Conservation (phyloP, 2,329 filamentous ascomycete species). For the Aspergillus uvarum region DNA sequence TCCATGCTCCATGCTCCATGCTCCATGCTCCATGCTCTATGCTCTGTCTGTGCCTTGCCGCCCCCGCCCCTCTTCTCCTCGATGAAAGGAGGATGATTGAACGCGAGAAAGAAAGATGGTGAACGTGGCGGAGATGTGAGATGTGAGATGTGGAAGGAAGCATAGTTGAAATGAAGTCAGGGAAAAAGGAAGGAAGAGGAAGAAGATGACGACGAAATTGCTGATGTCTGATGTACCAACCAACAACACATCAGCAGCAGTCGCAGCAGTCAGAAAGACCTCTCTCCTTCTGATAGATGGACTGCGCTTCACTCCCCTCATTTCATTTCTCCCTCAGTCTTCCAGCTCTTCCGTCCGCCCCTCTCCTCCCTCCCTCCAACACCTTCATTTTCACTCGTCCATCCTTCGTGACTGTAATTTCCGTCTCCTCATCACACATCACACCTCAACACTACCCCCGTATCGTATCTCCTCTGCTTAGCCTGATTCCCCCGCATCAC, state of each 20-base stretch:
- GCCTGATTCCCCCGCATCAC: not conserved
- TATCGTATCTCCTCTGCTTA: not conserved
- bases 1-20: too few relatives aligned
- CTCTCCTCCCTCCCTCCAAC: not conserved
- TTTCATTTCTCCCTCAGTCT: not conserved
- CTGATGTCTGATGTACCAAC: not conserved
- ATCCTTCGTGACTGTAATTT: slow-evolving; percentile 9
- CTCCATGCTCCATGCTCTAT: too few relatives aligned
- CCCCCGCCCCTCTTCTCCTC: not conserved
- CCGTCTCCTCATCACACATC: slow-evolving; percentile 1
- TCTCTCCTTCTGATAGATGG: slow-evolving; percentile 3
- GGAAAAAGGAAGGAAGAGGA: not conserved
- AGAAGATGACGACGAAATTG: not conserved
- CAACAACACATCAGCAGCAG: not conserved
- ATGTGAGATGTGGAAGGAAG: not conserved
- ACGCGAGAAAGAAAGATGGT: not conserved
- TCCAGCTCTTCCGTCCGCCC: too few relatives aligned
- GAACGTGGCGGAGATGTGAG: too few relatives aligned
- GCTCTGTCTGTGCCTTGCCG: slow-evolving; percentile 35
- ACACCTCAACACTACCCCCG: not conserved
- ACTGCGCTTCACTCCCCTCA: slow-evolving; percentile 11
- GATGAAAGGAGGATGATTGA: not conserved
- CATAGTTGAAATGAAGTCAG: not conserved
- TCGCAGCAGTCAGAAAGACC: not conserved
- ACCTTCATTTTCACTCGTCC: not conserved